Conservation (phyloP, 768 basidiomycete genomes). For the Albatrellus ellisii region DNA sequence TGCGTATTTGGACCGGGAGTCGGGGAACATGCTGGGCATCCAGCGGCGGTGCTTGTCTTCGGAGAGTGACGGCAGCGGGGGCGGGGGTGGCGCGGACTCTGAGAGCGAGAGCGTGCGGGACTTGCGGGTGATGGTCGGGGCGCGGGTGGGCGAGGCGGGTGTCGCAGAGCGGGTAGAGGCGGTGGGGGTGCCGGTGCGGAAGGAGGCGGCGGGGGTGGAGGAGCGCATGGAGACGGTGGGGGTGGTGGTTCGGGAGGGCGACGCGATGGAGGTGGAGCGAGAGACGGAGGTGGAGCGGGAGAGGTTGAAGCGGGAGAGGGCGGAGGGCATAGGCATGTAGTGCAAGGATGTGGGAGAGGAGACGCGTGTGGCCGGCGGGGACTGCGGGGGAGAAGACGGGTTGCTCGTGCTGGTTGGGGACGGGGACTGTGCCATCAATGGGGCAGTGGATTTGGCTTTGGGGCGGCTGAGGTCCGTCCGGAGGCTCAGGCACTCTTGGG, state of each 20-base stretch:
- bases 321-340: slow-evolving; percentile 3
- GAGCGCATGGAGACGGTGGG: slow-evolving; percentile 1
- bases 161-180: slow-evolving; percentile 8
- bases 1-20: slow-evolving; percentile 5
- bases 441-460: slow-evolving; percentile 4
- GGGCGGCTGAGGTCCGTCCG: slow-evolving; percentile 13
- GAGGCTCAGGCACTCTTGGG: slow-evolving; percentile 14
- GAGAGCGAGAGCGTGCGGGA: slow-evolving; percentile 13
- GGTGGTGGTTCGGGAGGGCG: neutral
- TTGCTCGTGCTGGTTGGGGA: slow-evolving; percentile 11
- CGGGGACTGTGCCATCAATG: slow-evolving; percentile 7
- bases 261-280: slow-evolving; percentile 1
- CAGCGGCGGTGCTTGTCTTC: neutral
- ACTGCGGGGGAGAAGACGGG: slow-evolving; percentile 1
- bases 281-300: slow-evolving; percentile 8
- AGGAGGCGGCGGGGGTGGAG: neutral
- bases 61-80: neutral
- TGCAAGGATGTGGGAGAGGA: slow-evolving; percentile 12
- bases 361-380: slow-evolving; percentile 12
- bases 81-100: neutral
- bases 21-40: neutral
- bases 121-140: slow-evolving; percentile 9
- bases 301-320: slow-evolving; percentile 4
- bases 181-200: slow-evolving; percentile 1
- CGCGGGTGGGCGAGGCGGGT: slow-evolving; percentile 7